phyloP scores from a whole-genome alignment of 2,329 filamentous ascomycete species.

The Metarhizium brunneum region DNA sequence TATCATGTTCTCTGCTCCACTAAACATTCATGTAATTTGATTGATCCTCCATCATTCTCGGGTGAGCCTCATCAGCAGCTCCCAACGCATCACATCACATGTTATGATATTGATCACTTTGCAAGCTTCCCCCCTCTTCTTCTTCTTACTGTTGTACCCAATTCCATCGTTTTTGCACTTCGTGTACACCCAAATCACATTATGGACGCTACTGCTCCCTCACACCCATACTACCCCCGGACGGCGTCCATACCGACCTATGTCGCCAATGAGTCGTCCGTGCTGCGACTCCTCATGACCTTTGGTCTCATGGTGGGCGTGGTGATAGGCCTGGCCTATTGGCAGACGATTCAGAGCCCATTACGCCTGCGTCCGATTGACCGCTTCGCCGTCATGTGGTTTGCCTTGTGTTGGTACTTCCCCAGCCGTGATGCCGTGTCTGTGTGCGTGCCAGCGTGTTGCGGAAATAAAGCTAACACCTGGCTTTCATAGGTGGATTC shows the following conservation, averaged over 20 bases:
- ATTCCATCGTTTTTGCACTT: background rate
- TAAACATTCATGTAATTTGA: background rate
- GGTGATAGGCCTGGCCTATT: conserved; percentile 23
- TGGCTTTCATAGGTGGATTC: conserved; percentile 40
- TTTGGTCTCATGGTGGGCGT: conserved; percentile 26
- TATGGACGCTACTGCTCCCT: conserved; percentile 2
- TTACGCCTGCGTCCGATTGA: conserved; percentile 22
- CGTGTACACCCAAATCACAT: background rate
- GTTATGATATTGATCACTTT: background rate
- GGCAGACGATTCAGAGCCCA: conserved; percentile 13
- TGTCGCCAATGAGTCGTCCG: conserved; percentile 31
- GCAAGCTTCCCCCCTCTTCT: background rate
- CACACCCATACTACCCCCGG: conserved; percentile 43
- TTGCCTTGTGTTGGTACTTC: conserved; percentile 39
- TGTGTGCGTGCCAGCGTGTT: background rate
- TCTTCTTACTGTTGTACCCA: background rate
- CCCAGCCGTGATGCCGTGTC: background rate
- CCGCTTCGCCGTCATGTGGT: conserved; percentile 41
- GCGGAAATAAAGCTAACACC: background rate
- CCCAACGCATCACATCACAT: too few relatives aligned
- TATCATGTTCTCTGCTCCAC: background rate
- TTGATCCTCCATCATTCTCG: too few relatives aligned
- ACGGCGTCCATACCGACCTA: conserved; percentile 34
- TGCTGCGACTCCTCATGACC: conserved; percentile 26
- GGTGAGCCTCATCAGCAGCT: too few relatives aligned